Percentiles rank a stretch among this genome's conserved stretches.
Evolutionary conservation across 2,329 filamentous ascomycete species (phyloP).

Genomic region (Pseudogymnoascus sp.): DNA sequence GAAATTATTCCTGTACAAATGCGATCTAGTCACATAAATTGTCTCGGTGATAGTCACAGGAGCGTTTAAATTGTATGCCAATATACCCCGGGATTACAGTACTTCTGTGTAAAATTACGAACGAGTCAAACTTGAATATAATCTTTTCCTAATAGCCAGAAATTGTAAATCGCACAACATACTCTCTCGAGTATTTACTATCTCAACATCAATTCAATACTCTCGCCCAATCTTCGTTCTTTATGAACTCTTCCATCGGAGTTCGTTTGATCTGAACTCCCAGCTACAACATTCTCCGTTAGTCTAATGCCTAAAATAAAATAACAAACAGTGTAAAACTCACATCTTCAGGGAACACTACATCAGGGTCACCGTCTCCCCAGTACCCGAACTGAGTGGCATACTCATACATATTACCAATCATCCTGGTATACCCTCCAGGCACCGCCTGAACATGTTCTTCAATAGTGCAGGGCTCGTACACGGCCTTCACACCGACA

Average conservation of each 20-base stretch:
- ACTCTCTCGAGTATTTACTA: too few relatives aligned
- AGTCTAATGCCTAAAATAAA: constrained; percentile 4
- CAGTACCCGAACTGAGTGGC: constrained; percentile 28
- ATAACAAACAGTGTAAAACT: neutral
- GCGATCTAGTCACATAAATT: too few relatives aligned
- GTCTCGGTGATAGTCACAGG: too few relatives aligned
- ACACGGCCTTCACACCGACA: constrained; percentile 14
- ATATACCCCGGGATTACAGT: too few relatives aligned
- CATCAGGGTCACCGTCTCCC: constrained; percentile 24
- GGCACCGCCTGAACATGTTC: constrained; percentile 20
- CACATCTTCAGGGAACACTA: constrained; percentile 24
- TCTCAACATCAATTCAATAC: constrained; percentile 9
- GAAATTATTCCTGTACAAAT: too few relatives aligned
- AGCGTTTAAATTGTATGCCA: too few relatives aligned
- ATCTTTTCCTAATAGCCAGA: neutral
- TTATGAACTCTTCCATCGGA: constrained; percentile 18
- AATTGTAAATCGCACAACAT: too few relatives aligned
- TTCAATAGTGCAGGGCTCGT: constrained; percentile 18
- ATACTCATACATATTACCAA: constrained; percentile 26
- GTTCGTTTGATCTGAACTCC: constrained; percentile 15
- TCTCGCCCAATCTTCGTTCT: constrained; percentile 20
- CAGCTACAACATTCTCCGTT: constrained; percentile 12
- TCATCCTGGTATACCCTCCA: constrained; percentile 24
- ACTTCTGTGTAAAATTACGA: too few relatives aligned
- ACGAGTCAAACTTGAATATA: neutral